A percentile compares a stretch with the other conserved stretches of the same genome.
Conservation (phyloP, 495 filamentous ascomycete genomes). For the Sordaria brevicollis region DNA sequence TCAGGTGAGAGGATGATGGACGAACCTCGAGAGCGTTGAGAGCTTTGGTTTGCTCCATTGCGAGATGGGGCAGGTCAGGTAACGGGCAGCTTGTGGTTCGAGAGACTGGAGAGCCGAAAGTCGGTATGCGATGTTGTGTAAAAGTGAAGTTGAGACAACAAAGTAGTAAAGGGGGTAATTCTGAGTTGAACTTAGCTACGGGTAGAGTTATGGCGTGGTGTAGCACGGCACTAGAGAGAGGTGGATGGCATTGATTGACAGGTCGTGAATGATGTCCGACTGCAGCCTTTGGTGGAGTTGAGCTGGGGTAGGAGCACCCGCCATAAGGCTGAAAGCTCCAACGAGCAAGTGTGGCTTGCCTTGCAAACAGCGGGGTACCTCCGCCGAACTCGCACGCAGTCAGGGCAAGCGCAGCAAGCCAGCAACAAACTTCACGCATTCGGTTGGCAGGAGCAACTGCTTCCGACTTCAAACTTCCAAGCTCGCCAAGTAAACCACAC, state of each 20-base stretch:
- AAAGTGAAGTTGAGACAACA: neutral
- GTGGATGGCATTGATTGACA: neutral
- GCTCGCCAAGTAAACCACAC: neutral
- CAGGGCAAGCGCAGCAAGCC: too few relatives aligned
- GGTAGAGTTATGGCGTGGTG: neutral
- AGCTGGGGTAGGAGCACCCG: neutral
- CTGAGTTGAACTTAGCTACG: neutral
- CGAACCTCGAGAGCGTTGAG: slow-evolving; percentile 64
- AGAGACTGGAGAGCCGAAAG: neutral
- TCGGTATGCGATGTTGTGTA: neutral
- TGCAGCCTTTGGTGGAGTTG: neutral
- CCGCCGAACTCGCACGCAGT: neutral
- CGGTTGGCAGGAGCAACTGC: neutral
- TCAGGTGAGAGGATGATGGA: slow-evolving; percentile 4
- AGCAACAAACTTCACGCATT: neutral
- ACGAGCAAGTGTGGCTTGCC: neutral
- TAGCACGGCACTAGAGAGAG: neutral
- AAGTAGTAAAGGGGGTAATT: neutral
- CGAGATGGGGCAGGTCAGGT: slow-evolving; percentile 4
- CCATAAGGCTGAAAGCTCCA: neutral
- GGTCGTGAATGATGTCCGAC: neutral
- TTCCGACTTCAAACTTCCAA: neutral
- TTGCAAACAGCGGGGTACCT: neutral
- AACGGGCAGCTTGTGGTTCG: neutral
- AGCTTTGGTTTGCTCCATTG: slow-evolving; percentile 79